Evolutionary conservation across 2,329 filamentous ascomycete species (phyloP), one percentile per base, ranked within the genome.

Genomic region (Leptographium wingfieldii): DNA sequence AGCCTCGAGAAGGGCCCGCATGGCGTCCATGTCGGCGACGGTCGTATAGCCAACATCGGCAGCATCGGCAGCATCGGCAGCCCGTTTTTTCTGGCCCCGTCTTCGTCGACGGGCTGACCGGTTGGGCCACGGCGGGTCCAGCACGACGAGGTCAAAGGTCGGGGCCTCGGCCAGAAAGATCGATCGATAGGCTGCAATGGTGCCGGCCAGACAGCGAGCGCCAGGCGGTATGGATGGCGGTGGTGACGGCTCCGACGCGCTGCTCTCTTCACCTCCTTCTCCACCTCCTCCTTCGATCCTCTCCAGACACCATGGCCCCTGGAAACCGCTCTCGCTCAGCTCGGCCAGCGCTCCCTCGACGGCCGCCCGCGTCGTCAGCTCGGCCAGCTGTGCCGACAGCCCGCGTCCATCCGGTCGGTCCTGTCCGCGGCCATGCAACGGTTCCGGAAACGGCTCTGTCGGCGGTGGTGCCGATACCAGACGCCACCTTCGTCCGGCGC

Each of bases 121-220:
- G 68, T 90, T 92, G 0, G 88, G 87, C 88, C 89, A 92, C 1
- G 89, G 88, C 3, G 89, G 89, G 68, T 92, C 88, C 25, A 92
- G 73, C 9, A 91, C 69, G 46, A 92, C 76, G 53, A 92, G 74
- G 64, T 88, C 75, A 69, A 92, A 91, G 7, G 69, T 48, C 66
- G 25, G 77, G 2, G 78, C 75, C 3, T 67, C 68, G 16, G 70
- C 64, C 1, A 75, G 64, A 64, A 84, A 79, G 0, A 64, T 63
- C 2, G 69, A 66, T 46, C 75, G 70, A 53, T 71, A 71, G 5
- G 72, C 74, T 63, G 69, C 70, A 64, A 78, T 78, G 64, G 69
- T 76, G 27, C 81, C 80, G 9, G 77, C 69, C 25, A 86, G 72
- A 66, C 77, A 74, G 16, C 69, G 66, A 46, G 77, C 73, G 16